Evolutionary conservation across 371 early-diverging fungal species (phyloP), one percentile per base, ranked within the genome.

Genomic region (Mortierella polycephala): DNA sequence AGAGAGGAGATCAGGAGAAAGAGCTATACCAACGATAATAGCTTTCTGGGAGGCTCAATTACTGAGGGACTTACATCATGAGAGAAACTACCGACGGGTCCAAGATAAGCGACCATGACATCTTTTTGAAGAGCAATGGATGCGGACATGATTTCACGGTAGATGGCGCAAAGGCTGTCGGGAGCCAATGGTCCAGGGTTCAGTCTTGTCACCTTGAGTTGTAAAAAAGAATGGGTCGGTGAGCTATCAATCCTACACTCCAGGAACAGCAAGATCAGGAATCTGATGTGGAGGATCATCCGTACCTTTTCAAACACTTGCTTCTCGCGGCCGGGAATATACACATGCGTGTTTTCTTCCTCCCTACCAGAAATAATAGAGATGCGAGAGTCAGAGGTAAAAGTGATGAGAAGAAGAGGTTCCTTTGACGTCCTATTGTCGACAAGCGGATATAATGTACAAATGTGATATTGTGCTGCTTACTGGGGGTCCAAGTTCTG

Each of bases 1-100:
- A 18, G 18, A 42, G 16, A 42, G 39, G 23, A n/a, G 30, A n/a
- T 18, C 11, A 47, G 12, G 47, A 0, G n/a, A 10, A 1, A 10
- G 10, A 11, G 10, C 16, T 47, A 47, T 3, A 47, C 30, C 30
- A 30, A 30, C 30, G 30, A 20, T 9, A 44, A 13, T 7, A 21
- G 59, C 10, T 18, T 46, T 21, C 44, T 16, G 7, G 40, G 20
- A 14, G 18, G 45, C n/a, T 47, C 21, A 39, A 39, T 51, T 37
- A 2, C 30, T 23, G 18, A 41, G 40, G 13, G 1, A 16, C 64
- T 63, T 81, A 80, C 89, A 71, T 95, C 94, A 76, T 96, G 94
- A n/a, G 96, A 89, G 83, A 94, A 96, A n/a, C 96, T 93, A 41
- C 97, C 98, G 2, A 89, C 86, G 6, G 98, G 97, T 6, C 98